Percentiles rank a stretch among this genome's conserved stretches.
Conservation (phyloP, 768 basidiomycete genomes). For the Naematelia encephala region DNA sequence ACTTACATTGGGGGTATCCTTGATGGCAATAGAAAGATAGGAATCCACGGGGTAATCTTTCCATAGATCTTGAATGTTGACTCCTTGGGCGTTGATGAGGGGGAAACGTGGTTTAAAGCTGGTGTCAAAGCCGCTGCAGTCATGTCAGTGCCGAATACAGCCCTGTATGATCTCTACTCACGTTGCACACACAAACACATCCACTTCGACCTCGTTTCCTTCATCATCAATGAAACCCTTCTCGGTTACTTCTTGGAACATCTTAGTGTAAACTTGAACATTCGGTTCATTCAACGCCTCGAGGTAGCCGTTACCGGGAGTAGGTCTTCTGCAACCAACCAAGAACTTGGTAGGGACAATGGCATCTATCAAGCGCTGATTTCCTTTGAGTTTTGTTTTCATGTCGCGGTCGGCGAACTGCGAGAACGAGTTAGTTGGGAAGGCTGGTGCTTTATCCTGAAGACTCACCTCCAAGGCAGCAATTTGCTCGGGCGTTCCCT, state of each 20-base stretch:
- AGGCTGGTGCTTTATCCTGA: no score
- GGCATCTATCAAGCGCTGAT: slow-evolving; percentile 17
- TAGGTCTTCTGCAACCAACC: slow-evolving; percentile 32
- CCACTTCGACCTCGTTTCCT: no score
- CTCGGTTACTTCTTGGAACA: no score
- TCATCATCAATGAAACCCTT: no score
- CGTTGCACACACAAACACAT: no score
- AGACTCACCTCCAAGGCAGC: slow-evolving; percentile 12
- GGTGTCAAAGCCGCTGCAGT: slow-evolving; percentile 23
- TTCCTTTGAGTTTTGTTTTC: slow-evolving; percentile 6
- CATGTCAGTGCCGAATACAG: no score
- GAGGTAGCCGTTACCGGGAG: slow-evolving; percentile 33
- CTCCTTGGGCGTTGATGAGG: slow-evolving; percentile 57
- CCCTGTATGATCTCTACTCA: no score
- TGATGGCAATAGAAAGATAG: no score
- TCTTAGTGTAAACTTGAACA: slow-evolving; percentile 10
- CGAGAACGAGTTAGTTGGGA: no score
- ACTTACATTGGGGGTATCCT: no score
- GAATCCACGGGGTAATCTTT: no score
- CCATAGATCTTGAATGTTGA: slow-evolving; percentile 59
- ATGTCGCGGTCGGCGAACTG: slow-evolving; percentile 22
- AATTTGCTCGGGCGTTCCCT: slow-evolving; percentile 18
- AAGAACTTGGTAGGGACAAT: slow-evolving; percentile 29
- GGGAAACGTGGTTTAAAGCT: slow-evolving; percentile 54
- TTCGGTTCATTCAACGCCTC: slow-evolving; percentile 23